Evolutionary conservation across 495 filamentous ascomycete genomes (phyloP), one percentile per base, ranked within the genome.

Genomic region (Penicillium chermesinum): DNA sequence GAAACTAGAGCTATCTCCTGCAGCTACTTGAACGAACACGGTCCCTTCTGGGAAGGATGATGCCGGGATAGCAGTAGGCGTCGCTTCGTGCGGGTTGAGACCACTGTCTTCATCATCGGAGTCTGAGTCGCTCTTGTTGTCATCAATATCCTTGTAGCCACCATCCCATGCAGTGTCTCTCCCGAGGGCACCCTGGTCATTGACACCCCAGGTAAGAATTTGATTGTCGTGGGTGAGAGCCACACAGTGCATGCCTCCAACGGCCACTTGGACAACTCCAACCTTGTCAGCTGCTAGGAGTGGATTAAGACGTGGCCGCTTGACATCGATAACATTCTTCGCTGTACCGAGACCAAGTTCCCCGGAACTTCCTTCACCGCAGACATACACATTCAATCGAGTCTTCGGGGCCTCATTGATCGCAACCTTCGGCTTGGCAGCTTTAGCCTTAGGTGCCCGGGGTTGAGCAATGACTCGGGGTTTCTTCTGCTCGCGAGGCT

Each of bases 151-250:
- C 48, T 75, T 79, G 50, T 87, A 70, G 30, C 81, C 81, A 21
- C 78, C 80, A 1, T 81, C 77, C 76, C 79, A 82, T 8, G 63
- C 47, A 6, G 82, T 85, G 41, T 81, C 70, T 57, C 83, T 69
- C 20, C 83, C 83, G 40, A 86, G 70, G 0, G 83, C 80, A 41
- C 78, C 80, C 49, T 83, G 75, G 45, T 86, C 83, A 57, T 86
- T 86, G 45, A 85, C 83, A 38, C 83, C 83, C 83, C 83, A 86
- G 16, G 81, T 79, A 38, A 81, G 61, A 52, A 86, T 77, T 52
- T 77, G 70, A 59, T 80, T 81, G 62, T 83, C 79, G 52, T 78
- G 69, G 12, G 80, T 85, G 41, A 85, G 57, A 15, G 80, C 83
- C 27, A 77, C 64, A 38, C 65, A 70, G 61, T 86, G 83, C 83